Conservation (phyloP, 2,329 filamentous ascomycete species). For the Sclerotinia borealis region DNA sequence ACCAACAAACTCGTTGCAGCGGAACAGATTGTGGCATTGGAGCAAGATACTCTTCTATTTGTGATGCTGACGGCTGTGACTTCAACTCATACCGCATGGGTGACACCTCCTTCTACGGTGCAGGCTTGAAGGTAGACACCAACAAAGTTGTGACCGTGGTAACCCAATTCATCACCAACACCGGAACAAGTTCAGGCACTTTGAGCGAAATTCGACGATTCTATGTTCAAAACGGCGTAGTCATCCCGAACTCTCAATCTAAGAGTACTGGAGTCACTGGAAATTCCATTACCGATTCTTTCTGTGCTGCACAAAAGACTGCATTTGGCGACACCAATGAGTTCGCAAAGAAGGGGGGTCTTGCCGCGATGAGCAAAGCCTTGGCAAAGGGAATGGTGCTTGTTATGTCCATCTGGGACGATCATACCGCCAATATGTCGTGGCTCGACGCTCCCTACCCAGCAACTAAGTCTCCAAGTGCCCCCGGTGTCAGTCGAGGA, state of each 20-base stretch:
- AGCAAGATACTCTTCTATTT: constrained; percentile 47
- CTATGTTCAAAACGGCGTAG: constrained; percentile 50
- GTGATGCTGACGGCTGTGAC: constrained; percentile 57
- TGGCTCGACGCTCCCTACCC: constrained; percentile 70
- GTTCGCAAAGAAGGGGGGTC: constrained; percentile 51
- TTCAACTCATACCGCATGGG: constrained; percentile 58
- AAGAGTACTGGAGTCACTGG: constrained; percentile 41
- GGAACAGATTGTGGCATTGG: constrained; percentile 40
- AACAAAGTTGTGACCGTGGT: constrained; percentile 49
- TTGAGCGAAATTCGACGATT: constrained; percentile 49
- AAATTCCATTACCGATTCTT: constrained; percentile 50
- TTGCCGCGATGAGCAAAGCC: constrained; percentile 48
- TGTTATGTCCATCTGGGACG: constrained; percentile 54
- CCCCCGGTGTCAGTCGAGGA: constrained; percentile 48
- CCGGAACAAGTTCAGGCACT: constrained; percentile 43
- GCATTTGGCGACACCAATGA: constrained; percentile 48
- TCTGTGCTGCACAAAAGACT: constrained; percentile 51
- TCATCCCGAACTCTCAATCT: constrained; percentile 45
- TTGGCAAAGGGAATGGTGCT: constrained; percentile 54
- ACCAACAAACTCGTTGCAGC: constrained; percentile 40
- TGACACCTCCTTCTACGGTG: constrained; percentile 49
- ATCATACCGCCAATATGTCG: constrained; percentile 61
- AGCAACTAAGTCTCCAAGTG: constrained; percentile 36
- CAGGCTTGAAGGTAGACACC: constrained; percentile 47
- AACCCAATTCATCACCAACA: constrained; percentile 52